Evolutionary conservation across 805 yeast genomes (phyloP).

Genomic region (Lipomyces anomalus): DNA sequence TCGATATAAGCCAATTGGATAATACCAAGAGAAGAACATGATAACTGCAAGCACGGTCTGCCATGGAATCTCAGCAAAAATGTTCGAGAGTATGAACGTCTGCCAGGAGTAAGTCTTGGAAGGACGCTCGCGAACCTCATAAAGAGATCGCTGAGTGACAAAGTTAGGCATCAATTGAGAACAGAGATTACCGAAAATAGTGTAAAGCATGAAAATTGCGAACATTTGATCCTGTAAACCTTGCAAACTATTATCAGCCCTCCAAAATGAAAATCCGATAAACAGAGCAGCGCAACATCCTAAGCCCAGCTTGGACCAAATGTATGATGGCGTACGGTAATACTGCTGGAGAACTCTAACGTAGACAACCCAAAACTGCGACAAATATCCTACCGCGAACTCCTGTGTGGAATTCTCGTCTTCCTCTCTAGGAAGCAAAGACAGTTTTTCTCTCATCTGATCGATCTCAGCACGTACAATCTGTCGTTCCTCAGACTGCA

Average conservation of each 20-base stretch:
- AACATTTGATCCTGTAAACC: slow-evolving; percentile 58
- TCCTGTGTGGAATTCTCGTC: slow-evolving; percentile 8
- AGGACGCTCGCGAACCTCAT: slow-evolving; percentile 62
- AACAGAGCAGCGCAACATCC: slow-evolving; percentile 50
- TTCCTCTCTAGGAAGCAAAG: slow-evolving; percentile 4
- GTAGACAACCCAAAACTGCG: slow-evolving; percentile 41
- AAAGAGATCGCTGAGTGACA: slow-evolving; percentile 53
- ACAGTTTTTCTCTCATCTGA: slow-evolving; percentile 55
- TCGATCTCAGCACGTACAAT: slow-evolving; percentile 53
- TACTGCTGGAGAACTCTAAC: slow-evolving; percentile 41
- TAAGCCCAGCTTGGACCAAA: slow-evolving; percentile 53
- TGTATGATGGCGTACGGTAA: slow-evolving; percentile 58
- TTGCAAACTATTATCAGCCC: slow-evolving; percentile 45
- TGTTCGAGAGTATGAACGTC: slow-evolving; percentile 49
- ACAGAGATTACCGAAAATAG: slow-evolving; percentile 48
- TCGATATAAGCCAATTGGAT: slow-evolving; percentile 41
- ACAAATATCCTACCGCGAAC: slow-evolving; percentile 15
- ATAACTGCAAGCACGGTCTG: slow-evolving; percentile 45
- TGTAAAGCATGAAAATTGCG: slow-evolving; percentile 48
- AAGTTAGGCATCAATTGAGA: slow-evolving; percentile 61
- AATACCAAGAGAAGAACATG: slow-evolving; percentile 49
- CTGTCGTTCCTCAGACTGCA: slow-evolving; percentile 12
- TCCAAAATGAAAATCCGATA: slow-evolving; percentile 66
- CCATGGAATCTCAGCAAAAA: slow-evolving; percentile 57
- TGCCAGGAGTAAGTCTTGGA: slow-evolving; percentile 72